Evolutionary conservation across 164 flowering plant genomes (phyloP), one percentile per base, ranked within the genome.

Genomic region (Malania oleifera): DNA sequence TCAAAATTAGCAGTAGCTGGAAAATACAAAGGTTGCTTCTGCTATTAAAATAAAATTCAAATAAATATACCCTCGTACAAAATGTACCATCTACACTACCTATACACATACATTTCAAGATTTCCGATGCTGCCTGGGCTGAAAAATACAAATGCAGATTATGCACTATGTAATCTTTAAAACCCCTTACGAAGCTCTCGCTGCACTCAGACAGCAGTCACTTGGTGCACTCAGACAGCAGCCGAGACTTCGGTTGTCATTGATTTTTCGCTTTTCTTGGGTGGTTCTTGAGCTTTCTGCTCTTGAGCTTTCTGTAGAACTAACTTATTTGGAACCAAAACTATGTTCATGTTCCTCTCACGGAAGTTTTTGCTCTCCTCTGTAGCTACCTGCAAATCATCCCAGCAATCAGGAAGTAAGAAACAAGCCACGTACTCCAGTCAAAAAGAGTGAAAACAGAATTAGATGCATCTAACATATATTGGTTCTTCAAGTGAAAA

Each of bases 311-410:
- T 87, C 66, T 76, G 90, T 59, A 60, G 52, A 70, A 75, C 51
- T 23, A 74, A 73, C 68, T 87, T 87, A 58, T 84, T 89, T 25
- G 96, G 96, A 52, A 84, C 72, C 75, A 92, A 69, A 54, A 80
- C 65, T 12, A 92, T 72, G 60, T 61, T 79, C 13, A 89, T 70
- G 61, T 83, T 83, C 66, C 84, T 73, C 17, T 87, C 95, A 6
- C 74, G 67, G 56, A 89, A 84, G 73, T 61, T 86, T 73, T 83
- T 84, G 73, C 65, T 69, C 69, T 92, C 96, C 79, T 87, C 92
- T 0, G 70, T 70, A 15, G 87, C 96, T 55, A 87, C 81, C 96
- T 92, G 77, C 57, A 69, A 56, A 58, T 24, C 27, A 37, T 49
- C 70, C 29, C 37, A 68, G 8, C 49, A 50, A 25, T 39, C 28